Conservation (phyloP, 306 rosid genomes). For the Quercus cerris region DNA sequence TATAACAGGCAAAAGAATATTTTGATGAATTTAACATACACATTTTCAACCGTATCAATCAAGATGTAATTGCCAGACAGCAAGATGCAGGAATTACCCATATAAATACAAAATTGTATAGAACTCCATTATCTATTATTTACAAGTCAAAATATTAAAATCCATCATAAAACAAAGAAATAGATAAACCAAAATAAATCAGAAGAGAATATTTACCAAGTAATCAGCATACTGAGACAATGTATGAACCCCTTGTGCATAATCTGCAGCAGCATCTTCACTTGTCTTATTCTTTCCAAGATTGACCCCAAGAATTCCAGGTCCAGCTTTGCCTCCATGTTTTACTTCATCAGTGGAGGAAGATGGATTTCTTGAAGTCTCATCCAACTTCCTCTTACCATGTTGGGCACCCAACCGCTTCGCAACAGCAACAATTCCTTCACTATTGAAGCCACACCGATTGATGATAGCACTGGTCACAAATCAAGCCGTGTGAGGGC, state of each 20-base stretch:
- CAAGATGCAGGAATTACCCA: not conserved
- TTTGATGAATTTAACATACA: no score
- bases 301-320: conserved; percentile 97
- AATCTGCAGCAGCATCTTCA: conserved; percentile 95
- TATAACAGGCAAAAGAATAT: no score
- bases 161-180: not conserved
- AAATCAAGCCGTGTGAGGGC: conserved; percentile 16
- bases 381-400: conserved; percentile 94
- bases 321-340: conserved; percentile 97
- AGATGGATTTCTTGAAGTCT: conserved; percentile 60
- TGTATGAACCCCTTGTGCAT: conserved; percentile 97
- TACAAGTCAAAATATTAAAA: not conserved
- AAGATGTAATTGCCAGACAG: no score
- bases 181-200: not conserved
- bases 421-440: conserved; percentile 96
- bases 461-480: conserved; percentile 85
- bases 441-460: conserved; percentile 94
- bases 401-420: conserved; percentile 95
- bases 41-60: no score
- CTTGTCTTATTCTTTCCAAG: conserved; percentile 95
- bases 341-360: conserved; percentile 66
- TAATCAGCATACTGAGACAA: conserved; percentile 97
- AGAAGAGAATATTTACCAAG: conserved; percentile 52
- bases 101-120: not conserved
- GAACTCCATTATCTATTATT: not conserved